A percentile compares a stretch with the other conserved stretches of the same genome.
phyloP scores from a whole-genome alignment of 2,329 filamentous ascomycete genomes.

The Mycosphaerelloides madeirae region DNA sequence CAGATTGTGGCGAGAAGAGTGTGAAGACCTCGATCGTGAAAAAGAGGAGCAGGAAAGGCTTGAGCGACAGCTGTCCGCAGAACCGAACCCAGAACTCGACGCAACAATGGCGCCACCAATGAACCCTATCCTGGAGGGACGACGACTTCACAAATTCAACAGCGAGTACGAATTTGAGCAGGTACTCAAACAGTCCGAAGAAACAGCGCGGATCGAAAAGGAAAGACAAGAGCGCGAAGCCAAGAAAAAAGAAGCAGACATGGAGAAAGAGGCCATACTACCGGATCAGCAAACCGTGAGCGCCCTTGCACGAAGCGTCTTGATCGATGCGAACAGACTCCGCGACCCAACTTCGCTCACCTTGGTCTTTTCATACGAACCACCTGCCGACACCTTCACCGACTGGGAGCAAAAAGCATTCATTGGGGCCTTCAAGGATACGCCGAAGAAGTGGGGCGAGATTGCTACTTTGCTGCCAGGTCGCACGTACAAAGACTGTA shows the following conservation, averaged over 20 bases:
- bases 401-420: slow-evolving; percentile 65
- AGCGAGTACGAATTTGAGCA: slow-evolving; percentile 70
- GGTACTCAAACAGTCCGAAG: slow-evolving; percentile 67
- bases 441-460: slow-evolving; percentile 76
- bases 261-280: slow-evolving; percentile 70
- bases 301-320: slow-evolving; percentile 56
- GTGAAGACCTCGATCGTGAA: slow-evolving; percentile 38
- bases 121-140: slow-evolving; percentile 49
- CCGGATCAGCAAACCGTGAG: slow-evolving; percentile 63
- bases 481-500: slow-evolving; percentile 72
- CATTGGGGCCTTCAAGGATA: slow-evolving; percentile 68
- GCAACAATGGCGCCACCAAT: slow-evolving; percentile 18
- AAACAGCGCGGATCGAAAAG: slow-evolving; percentile 65
- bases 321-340: slow-evolving; percentile 61
- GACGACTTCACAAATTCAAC: slow-evolving; percentile 54
- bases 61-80: slow-evolving; percentile 32
- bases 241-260: slow-evolving; percentile 65
- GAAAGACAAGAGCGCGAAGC: slow-evolving; percentile 50
- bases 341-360: slow-evolving; percentile 63
- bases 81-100: slow-evolving; percentile 45
- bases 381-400: slow-evolving; percentile 70
- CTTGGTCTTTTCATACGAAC: slow-evolving; percentile 65
- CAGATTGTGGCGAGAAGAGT: slow-evolving; percentile 38
- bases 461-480: slow-evolving; percentile 64
- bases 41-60: slow-evolving; percentile 37